These are phyloP conservation scores for Naganishia cerealis DNA, from an alignment of 1,284 basidiomycete genomes.

Conservation along the genomic window DNA sequence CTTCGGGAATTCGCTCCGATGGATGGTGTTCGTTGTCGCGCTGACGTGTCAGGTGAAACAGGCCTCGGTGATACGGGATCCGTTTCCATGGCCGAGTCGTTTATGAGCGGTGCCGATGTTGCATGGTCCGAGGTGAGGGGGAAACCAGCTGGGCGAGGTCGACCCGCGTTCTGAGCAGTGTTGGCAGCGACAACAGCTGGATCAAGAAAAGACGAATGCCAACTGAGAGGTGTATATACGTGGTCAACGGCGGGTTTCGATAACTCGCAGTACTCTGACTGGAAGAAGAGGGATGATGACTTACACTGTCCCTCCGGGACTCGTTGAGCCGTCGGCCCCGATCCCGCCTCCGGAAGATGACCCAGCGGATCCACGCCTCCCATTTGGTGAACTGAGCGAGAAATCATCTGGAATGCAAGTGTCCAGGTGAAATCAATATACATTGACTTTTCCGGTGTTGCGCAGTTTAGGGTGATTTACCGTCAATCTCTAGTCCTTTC, in stretches of 20 bases:
- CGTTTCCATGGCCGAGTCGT: conserved; percentile 1
- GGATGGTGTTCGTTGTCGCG: conserved; percentile 30
- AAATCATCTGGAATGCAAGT: conserved; percentile 46
- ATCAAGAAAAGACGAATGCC: conserved; percentile 56
- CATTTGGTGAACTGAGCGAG: conserved; percentile 10
- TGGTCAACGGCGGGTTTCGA: background rate
- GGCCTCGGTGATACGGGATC: conserved; percentile 25
- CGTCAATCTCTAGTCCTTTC: conserved; percentile 23
- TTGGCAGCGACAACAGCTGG: conserved; percentile 57
- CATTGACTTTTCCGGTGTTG: conserved; percentile 24
- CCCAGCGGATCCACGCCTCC: conserved; percentile 5
- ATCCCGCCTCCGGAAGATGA: background rate
- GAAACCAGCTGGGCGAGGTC: conserved; percentile 18
- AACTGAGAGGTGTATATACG: background rate
- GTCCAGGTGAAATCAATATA: conserved; percentile 43
- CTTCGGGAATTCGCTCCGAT: conserved; percentile 63
- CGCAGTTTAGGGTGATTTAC: conserved; percentile 34
- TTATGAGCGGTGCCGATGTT: background rate
- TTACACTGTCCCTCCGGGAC: conserved; percentile 55
- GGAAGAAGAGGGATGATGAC: conserved; percentile 30
- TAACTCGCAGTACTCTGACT: background rate
- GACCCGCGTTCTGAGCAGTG: conserved; percentile 45
- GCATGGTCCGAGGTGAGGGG: conserved; percentile 2
- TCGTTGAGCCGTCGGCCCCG: conserved; percentile 39
- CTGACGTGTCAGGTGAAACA: conserved; percentile 31